Conservation (phyloP, 129 eudicot genomes). For the Lactuca sativa region DNA sequence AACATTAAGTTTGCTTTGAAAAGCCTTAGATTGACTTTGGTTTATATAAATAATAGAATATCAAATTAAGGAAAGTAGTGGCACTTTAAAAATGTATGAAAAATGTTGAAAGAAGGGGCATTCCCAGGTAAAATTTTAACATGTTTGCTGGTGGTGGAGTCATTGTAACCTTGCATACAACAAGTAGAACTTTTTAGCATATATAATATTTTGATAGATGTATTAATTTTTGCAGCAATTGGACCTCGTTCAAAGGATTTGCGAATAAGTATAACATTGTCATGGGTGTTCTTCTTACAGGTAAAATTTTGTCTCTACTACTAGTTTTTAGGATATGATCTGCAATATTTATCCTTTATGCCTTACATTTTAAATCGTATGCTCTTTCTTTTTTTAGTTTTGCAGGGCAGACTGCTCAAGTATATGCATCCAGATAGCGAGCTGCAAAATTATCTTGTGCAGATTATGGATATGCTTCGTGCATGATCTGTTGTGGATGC, state of each 20-base stretch:
- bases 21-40: no score
- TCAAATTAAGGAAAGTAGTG: no score
- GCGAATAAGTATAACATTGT: constrained; percentile 79
- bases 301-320: constrained; percentile 33
- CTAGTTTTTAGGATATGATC: constrained; percentile 13
- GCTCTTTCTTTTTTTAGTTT: constrained; percentile 14
- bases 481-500: constrained; percentile 74
- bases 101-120: no score
- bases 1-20: no score
- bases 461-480: constrained; percentile 88
- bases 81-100: no score
- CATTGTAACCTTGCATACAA: no score
- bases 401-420: constrained; percentile 77
- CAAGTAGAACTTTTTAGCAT: no score
- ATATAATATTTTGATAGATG: constrained; percentile 18
- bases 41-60: no score
- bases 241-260: constrained; percentile 70
- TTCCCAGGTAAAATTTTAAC: no score
- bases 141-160: no score
- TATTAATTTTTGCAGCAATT: constrained; percentile 62
- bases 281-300: constrained; percentile 97
- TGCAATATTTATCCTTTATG: constrained; percentile 5
- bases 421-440: constrained; percentile 92
- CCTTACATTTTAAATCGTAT: background rate
- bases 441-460: constrained; percentile 72